Percentiles rank a stretch among this genome's conserved stretches.
Conservation (phyloP, 192 early-diverging fungal genomes). For the Backusella tuberculispora region DNA sequence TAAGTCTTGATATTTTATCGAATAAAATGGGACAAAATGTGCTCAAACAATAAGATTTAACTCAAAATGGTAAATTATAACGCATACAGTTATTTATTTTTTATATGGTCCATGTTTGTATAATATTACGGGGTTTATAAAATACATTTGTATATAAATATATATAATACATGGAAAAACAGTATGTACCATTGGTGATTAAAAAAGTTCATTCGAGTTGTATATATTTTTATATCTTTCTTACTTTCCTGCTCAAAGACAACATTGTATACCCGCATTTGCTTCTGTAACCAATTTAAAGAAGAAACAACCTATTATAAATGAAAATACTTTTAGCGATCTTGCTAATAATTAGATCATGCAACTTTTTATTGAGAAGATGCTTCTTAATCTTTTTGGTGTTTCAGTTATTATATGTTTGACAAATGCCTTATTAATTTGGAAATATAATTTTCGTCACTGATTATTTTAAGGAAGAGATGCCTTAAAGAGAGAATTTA, state of each 20-base stretch:
- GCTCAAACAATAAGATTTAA: background rate
- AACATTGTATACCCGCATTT: background rate
- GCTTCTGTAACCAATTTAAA: background rate
- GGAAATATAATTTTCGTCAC: background rate
- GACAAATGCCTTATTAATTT: background rate
- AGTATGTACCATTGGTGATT: too few relatives aligned
- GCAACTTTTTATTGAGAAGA: background rate
- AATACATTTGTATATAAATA: background rate
- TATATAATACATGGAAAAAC: too few relatives aligned
- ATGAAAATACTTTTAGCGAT: background rate
- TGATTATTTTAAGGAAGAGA: background rate
- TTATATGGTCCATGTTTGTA: background rate
- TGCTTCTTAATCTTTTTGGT: background rate
- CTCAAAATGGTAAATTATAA: slow-evolving; percentile 3
- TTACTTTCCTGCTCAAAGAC: background rate
- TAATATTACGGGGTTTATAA: background rate
- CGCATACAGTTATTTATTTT: background rate
- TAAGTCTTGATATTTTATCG: background rate
- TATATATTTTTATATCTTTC: too few relatives aligned
- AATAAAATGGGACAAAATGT: background rate
- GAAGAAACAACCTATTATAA: background rate
- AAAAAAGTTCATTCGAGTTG: too few relatives aligned
- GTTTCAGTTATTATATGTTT: background rate
- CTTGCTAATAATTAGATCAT: background rate
- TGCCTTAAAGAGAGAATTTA: background rate